Percentiles rank a stretch among this genome's conserved stretches.
These are phyloP conservation scores for Orbilia quercus DNA, from an alignment of 2,329 filamentous ascomycete genomes.

Conservation along the genomic window DNA sequence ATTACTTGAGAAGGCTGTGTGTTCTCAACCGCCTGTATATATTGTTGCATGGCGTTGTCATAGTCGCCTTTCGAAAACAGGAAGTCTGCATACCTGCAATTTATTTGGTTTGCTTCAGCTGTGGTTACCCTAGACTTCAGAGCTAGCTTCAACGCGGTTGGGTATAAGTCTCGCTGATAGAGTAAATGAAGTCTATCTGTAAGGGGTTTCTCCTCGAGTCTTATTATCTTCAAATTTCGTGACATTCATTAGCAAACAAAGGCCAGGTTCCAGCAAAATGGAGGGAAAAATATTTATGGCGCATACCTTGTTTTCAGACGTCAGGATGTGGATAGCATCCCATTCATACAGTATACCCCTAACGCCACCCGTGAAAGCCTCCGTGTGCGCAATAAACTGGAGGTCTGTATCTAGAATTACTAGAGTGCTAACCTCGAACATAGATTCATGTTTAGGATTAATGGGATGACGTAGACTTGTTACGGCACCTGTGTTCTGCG, in stretches of 20 bases:
- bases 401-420: slow-evolving; percentile 91
- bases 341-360: slow-evolving; percentile 85
- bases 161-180: slow-evolving; percentile 92
- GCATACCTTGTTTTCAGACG: slow-evolving; percentile 86
- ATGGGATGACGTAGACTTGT: slow-evolving; percentile 26
- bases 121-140: slow-evolving; percentile 83
- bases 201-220: slow-evolving; percentile 89
- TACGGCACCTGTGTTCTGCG: slow-evolving; percentile 61
- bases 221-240: slow-evolving; percentile 60
- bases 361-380: slow-evolving; percentile 82
- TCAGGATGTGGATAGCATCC: slow-evolving; percentile 91
- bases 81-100: slow-evolving; percentile 91
- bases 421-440: slow-evolving; percentile 88
- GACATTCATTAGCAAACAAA: background rate
- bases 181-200: slow-evolving; percentile 92
- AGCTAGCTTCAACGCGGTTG: slow-evolving; percentile 89
- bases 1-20: slow-evolving; percentile 58
- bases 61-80: slow-evolving; percentile 95
- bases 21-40: slow-evolving; percentile 79
- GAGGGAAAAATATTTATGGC: background rate
- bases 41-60: slow-evolving; percentile 98
- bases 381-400: slow-evolving; percentile 88
- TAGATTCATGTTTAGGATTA: slow-evolving; percentile 69
- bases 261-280: background rate
- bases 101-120: slow-evolving; percentile 87